A percentile compares a stretch with the other conserved stretches of the same genome.
phyloP scores from a whole-genome alignment of 2,329 filamentous ascomycete species.

The Claviceps pusilla region DNA sequence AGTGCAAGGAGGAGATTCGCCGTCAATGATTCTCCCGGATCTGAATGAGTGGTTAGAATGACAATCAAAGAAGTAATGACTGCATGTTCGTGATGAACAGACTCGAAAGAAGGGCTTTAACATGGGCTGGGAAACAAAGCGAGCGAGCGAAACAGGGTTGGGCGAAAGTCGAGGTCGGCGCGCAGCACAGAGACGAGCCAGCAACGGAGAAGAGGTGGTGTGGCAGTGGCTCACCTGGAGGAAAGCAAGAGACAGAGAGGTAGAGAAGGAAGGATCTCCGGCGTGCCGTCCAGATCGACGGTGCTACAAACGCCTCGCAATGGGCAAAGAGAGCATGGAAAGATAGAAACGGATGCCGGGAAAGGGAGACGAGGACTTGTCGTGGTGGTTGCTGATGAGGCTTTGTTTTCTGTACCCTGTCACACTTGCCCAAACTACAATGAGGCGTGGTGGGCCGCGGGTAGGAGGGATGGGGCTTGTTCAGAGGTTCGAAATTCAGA shows the following conservation, averaged over 20 bases:
- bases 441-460: slow-evolving; percentile 13
- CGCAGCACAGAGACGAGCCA: slow-evolving; percentile 5
- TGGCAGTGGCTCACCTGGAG: slow-evolving; percentile 18
- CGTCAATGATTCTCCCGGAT: slow-evolving; percentile 7
- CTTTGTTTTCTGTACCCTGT: slow-evolving; percentile 27
- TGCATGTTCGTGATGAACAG: not conserved
- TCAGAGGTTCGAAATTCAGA: not conserved
- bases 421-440: slow-evolving; percentile 16
- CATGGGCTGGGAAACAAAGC: slow-evolving; percentile 2
- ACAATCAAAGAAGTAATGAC: slow-evolving; percentile 1
- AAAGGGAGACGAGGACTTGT: slow-evolving; percentile 12
- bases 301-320: slow-evolving; percentile 25
- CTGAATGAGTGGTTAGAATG: slow-evolving; percentile 3
- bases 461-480: slow-evolving; percentile 1
- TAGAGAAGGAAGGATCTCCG: slow-evolving; percentile 13
- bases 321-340: slow-evolving; percentile 22
- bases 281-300: slow-evolving; percentile 22
- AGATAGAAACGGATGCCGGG: slow-evolving; percentile 10
- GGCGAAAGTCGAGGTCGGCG: slow-evolving; percentile 3
- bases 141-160: slow-evolving; percentile 5
- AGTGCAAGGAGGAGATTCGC: slow-evolving; percentile 3
- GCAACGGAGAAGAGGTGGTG: slow-evolving; percentile 6
- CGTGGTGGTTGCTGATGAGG: slow-evolving; percentile 23
- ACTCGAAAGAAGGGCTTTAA: not conserved
- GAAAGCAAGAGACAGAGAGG: slow-evolving; percentile 13